These are phyloP conservation scores for Ciborinia camelliae DNA, from an alignment of 2,329 filamentous ascomycete genomes.

Conservation along the genomic window DNA sequence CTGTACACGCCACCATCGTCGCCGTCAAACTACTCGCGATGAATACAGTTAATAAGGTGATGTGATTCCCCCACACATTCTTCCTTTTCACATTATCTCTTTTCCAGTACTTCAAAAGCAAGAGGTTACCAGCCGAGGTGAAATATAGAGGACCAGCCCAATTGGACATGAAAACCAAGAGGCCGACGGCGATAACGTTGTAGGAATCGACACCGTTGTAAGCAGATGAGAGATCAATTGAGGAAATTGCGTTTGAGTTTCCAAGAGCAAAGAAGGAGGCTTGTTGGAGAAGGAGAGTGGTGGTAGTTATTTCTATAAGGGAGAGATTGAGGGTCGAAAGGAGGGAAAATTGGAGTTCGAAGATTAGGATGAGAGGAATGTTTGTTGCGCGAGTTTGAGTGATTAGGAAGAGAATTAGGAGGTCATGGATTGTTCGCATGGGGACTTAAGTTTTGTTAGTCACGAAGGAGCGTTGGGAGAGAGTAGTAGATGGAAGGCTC, in stretches of 20 bases:
- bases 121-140: constrained; percentile 61
- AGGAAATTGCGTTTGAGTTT: constrained; percentile 91
- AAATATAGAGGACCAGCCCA: constrained; percentile 93
- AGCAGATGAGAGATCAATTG: constrained; percentile 88
- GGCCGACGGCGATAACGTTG: constrained; percentile 74
- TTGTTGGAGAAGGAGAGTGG: constrained; percentile 74
- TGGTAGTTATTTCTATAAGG: constrained; percentile 60
- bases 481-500: constrained; percentile 9
- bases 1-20: constrained; percentile 86
- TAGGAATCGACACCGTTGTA: constrained; percentile 89
- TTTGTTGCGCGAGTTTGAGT: constrained; percentile 86
- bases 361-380: constrained; percentile 77
- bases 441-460: constrained; percentile 27
- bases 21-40: constrained; percentile 60
- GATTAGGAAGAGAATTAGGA: constrained; percentile 74
- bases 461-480: background rate
- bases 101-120: constrained; percentile 46
- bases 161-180: constrained; percentile 83
- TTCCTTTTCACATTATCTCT: constrained; percentile 18
- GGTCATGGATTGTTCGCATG: constrained; percentile 56
- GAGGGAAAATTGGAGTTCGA: constrained; percentile 59
- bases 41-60: constrained; percentile 68
- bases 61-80: constrained; percentile 45
- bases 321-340: constrained; percentile 48
- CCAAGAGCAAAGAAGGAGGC: constrained; percentile 85